These are phyloP conservation scores for Rubia peregrina DNA, from an alignment of 305 asterid species.

Conservation along the genomic window DNA sequence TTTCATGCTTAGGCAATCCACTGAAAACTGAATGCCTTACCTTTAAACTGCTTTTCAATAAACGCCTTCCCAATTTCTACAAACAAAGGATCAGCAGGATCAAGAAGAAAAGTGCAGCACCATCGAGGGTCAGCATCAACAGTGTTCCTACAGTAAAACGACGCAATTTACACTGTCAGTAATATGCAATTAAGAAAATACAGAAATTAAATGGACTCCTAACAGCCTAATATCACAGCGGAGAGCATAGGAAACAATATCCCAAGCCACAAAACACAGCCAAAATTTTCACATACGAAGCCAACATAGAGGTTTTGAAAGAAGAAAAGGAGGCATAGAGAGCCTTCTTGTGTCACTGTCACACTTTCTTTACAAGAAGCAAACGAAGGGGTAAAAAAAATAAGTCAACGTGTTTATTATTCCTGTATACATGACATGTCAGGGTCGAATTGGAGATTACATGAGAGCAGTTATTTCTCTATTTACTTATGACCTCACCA, in stretches of 20 bases:
- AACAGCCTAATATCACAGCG: background rate
- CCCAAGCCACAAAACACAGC: background rate
- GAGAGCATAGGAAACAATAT: slow-evolving; percentile 1
- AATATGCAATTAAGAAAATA: background rate
- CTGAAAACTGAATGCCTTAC: slow-evolving; percentile 23
- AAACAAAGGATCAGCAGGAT: slow-evolving; percentile 91
- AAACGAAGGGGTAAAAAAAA: background rate
- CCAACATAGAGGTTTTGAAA: background rate
- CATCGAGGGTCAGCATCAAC: slow-evolving; percentile 72
- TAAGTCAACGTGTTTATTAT: background rate
- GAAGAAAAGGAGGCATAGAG: background rate
- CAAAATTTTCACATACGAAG: background rate
- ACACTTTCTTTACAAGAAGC: background rate
- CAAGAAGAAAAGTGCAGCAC: slow-evolving; percentile 96
- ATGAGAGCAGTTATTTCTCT: background rate
- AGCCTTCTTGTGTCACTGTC: background rate
- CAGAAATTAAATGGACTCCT: background rate
- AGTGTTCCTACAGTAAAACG: slow-evolving; percentile 61
- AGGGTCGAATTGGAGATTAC: background rate
- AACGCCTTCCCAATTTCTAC: slow-evolving; percentile 82
- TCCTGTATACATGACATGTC: background rate
- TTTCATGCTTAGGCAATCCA: background rate
- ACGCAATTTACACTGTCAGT: slow-evolving; percentile 2
- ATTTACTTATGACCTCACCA: background rate
- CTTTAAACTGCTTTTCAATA: slow-evolving; percentile 62